Evolutionary conservation across 1,139 yeast genomes (phyloP).

Genomic region (Kluyveromyces marxianus): DNA sequence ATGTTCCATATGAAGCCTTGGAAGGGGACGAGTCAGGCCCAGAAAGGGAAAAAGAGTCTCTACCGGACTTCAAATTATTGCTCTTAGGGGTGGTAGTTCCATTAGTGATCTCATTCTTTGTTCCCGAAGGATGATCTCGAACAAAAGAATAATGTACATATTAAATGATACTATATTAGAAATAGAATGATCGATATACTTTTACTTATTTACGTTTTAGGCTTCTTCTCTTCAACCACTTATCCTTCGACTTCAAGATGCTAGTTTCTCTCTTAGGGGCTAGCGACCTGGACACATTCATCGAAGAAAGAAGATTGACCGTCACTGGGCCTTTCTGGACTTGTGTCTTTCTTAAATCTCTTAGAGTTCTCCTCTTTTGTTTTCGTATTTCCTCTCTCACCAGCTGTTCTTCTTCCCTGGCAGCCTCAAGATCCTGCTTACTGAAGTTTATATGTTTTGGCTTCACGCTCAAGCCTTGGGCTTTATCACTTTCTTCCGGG

Average conservation of each 20-base stretch:
- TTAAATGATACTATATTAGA: no score
- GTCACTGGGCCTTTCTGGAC: constrained; percentile 50
- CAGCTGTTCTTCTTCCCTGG: constrained; percentile 12
- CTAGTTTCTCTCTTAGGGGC: constrained; percentile 41
- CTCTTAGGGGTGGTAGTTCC: constrained; percentile 23
- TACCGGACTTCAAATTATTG: neutral
- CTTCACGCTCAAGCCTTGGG: constrained; percentile 6
- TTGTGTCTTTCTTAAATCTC: constrained; percentile 34
- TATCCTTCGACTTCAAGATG: constrained; percentile 40
- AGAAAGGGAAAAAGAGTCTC: neutral
- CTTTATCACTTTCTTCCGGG: neutral
- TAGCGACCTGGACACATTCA: constrained; percentile 13
- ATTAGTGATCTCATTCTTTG: constrained; percentile 21
- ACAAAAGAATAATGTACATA: no score
- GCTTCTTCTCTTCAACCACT: constrained; percentile 56
- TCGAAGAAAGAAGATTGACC: constrained; percentile 30
- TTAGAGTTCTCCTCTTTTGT: constrained; percentile 39
- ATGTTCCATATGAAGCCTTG: constrained; percentile 4
- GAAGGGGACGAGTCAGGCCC: no score
- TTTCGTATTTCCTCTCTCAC: constrained; percentile 31
- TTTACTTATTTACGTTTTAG: constrained; percentile 27
- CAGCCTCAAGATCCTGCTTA: constrained; percentile 11
- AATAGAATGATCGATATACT: neutral
- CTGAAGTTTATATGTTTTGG: constrained; percentile 27
- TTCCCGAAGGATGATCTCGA: constrained; percentile 2